These are phyloP conservation scores for Cystobasidium sp. DNA, from an alignment of 1,284 basidiomycete species.

Conservation along the genomic window DNA sequence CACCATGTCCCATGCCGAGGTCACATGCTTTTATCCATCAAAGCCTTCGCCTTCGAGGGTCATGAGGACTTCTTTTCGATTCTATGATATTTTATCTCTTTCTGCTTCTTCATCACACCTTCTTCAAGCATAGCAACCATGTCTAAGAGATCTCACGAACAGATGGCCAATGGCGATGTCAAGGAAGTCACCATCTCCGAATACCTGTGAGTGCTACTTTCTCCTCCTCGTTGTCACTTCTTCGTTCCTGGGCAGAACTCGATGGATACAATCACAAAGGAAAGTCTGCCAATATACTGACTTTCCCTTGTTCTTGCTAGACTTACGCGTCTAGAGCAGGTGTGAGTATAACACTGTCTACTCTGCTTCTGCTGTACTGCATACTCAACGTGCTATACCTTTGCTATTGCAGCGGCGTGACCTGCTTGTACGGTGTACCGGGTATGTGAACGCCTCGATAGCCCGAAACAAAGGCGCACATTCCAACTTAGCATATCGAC, in stretches of 20 bases:
- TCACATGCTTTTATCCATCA: not conserved
- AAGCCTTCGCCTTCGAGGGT: not conserved
- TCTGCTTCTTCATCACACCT: not conserved
- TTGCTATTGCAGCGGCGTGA: constrained; percentile 23
- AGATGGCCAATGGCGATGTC: constrained; percentile 26
- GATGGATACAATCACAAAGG: constrained; percentile 8
- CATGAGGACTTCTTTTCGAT: constrained; percentile 18
- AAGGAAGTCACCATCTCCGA: constrained; percentile 38
- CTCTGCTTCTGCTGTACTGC: not conserved
- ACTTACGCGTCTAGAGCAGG: constrained; percentile 42
- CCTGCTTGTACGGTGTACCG: constrained; percentile 36
- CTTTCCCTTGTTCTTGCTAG: not conserved
- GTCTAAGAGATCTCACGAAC: constrained; percentile 36
- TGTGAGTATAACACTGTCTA: not conserved
- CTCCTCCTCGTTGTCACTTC: not conserved
- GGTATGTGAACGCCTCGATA: not conserved
- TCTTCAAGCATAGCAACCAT: not conserved
- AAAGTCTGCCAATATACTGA: not conserved
- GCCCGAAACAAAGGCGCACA: not conserved
- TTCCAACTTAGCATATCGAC: not conserved
- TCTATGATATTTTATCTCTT: not conserved
- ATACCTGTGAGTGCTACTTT: constrained; percentile 26
- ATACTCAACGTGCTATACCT: not conserved
- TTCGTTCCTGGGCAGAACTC: constrained; percentile 3
- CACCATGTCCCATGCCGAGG: not conserved